These are phyloP conservation scores for Pelagophyceae sp. DNA, from an alignment of 352 stramenopile species.

Conservation along the genomic window DNA sequence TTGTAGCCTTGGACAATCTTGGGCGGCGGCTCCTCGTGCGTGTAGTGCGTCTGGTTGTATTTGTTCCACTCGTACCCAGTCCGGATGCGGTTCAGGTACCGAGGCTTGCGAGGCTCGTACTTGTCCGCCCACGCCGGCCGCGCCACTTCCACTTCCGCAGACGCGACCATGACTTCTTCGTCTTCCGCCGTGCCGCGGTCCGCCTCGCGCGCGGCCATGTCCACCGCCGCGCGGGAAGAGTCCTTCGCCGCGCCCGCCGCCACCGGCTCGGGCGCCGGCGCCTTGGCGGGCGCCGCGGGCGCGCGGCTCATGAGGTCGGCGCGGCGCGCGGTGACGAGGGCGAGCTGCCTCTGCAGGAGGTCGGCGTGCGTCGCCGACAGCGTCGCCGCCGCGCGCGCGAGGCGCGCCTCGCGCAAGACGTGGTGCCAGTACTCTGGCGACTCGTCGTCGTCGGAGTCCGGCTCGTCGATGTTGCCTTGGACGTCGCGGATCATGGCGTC, in stretches of 20 bases:
- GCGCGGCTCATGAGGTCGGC: slow-evolving; percentile 17
- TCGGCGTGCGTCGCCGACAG: neutral
- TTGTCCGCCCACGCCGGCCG: slow-evolving; percentile 83
- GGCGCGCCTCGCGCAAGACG: neutral
- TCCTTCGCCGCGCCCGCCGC: slow-evolving; percentile 28
- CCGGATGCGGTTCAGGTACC: slow-evolving; percentile 98
- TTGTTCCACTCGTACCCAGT: slow-evolving; percentile 99
- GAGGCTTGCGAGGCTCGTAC: slow-evolving; percentile 91
- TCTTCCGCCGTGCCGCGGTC: slow-evolving; percentile 57
- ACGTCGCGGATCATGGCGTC: too few relatives aligned
- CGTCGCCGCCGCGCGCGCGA: neutral
- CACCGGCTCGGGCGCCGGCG: neutral
- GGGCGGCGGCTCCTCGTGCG: slow-evolving; percentile 97
- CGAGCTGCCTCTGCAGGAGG: neutral
- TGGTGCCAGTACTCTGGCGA: slow-evolving; percentile 12
- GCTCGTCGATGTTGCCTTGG: neutral
- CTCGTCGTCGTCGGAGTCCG: slow-evolving; percentile 13
- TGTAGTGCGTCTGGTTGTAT: slow-evolving; percentile 99
- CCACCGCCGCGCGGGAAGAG: slow-evolving; percentile 41
- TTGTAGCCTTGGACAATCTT: slow-evolving; percentile 99
- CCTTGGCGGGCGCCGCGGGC: too few relatives aligned
- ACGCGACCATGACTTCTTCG: slow-evolving; percentile 44
- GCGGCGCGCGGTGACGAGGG: neutral
- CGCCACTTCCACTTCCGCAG: neutral
- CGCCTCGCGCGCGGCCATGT: slow-evolving; percentile 78